Percentiles rank a stretch among this genome's conserved stretches.
Conservation (phyloP, 306 rosid species). For the Cucumis cinereus region DNA sequence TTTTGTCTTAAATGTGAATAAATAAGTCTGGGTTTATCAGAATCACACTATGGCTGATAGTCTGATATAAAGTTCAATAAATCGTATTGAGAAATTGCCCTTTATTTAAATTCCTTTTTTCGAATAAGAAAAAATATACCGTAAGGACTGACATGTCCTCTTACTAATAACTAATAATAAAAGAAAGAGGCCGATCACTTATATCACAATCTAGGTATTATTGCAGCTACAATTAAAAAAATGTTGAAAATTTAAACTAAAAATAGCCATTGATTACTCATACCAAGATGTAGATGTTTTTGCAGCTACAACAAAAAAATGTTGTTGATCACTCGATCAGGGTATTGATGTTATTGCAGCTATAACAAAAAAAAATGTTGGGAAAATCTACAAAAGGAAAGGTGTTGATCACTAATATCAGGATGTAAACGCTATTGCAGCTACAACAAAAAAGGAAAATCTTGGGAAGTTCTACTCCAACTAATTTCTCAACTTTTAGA, state of each 20-base stretch:
- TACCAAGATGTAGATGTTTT: background rate
- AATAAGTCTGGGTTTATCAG: no score
- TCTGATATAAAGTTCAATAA: background rate
- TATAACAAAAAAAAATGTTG: background rate
- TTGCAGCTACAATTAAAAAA: background rate
- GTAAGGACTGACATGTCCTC: background rate
- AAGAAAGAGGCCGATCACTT: background rate
- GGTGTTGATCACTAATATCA: background rate
- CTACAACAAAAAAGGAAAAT: background rate
- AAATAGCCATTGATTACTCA: background rate
- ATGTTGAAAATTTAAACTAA: background rate
- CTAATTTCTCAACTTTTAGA: background rate
- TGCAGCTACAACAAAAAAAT: background rate
- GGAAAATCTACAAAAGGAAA: background rate
- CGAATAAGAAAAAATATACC: background rate
- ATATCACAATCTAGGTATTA: background rate
- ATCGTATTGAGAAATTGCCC: background rate
- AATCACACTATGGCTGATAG: no score
- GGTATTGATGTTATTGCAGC: background rate
- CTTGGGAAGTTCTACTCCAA: background rate
- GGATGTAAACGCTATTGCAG: background rate
- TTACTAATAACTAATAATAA: background rate
- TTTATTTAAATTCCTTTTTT: background rate
- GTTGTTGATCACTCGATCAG: background rate
- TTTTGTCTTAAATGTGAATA: no score